Evolutionary conservation across 2,329 filamentous ascomycete species (phyloP), one percentile per base, ranked within the genome.

Genomic region (Cladosporium sp.): DNA sequence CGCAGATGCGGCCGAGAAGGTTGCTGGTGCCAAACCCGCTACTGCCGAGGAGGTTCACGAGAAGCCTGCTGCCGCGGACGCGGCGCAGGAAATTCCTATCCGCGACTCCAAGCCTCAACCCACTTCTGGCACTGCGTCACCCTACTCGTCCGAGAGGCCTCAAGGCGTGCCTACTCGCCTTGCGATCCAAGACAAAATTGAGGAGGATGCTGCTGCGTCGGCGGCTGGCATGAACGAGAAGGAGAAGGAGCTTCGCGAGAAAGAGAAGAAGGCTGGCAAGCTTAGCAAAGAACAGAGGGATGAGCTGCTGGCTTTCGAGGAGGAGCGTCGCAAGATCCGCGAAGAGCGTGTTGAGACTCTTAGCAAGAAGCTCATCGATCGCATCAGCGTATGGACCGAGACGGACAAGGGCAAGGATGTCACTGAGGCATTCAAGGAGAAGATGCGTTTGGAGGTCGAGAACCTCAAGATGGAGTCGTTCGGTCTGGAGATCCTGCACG

Each of bases 401-500:
- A 97, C 94, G 3, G 95, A 98, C 80, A 96, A 95, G 81, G 87
- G 90, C 54, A 68, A 80, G 16, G 93, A 96, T 72, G 92, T 97
- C 66, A 98, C 94, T 36, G 82, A 82, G 65, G 91, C 95, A 0
- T 99, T 98, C 83, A 89, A 93, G 77, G 92, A 94, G 77, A 97
- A 99, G 86, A 97, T 91, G 71, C 87, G 89, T 48, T 88, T 98
- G 48, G 95, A 99, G 80, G 92, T 96, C 28, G 95, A 99, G 82
- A 96, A 98, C 76, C 84, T 99, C 72, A 99, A 98, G 85, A 99
- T 99, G 92, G 95, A 99, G 81, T 96, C 91, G 0, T 99, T 99
- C 73, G 95, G 95, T 60, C 85, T 99, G 49, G 95, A 99, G 72
- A 98, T 98, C 71, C 84, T 97, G 58, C 94, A 98, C 78, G 93